Conservation (phyloP, 2,329 filamentous ascomycete species). For the Myriosclerotinia curreyana region DNA sequence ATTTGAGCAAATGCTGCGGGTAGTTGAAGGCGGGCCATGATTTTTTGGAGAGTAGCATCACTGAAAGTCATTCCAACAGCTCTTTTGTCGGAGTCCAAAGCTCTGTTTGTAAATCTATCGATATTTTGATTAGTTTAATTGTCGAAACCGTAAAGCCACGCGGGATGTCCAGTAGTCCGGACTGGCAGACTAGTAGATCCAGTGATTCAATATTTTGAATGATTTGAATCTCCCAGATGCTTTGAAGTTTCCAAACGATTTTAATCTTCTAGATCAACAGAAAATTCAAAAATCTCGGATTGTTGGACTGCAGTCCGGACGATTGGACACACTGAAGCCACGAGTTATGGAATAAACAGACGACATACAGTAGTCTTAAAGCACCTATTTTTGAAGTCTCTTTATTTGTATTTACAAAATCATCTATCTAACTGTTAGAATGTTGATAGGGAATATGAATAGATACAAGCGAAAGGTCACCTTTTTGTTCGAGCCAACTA, state of each 20-base stretch:
- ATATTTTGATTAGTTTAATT: background rate
- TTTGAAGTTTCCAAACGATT: too few species aligned
- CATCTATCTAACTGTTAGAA: background rate
- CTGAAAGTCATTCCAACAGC: constrained; percentile 13
- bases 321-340: too few species aligned
- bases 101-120: constrained; percentile 10
- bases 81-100: background rate
- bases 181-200: too few species aligned
- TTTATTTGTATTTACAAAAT: background rate
- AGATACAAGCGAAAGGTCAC: background rate
- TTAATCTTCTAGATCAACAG: too few species aligned
- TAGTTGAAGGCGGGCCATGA: background rate
- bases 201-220: too few species aligned
- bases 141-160: background rate
- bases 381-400: constrained; percentile 8
- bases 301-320: too few species aligned
- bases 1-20: constrained; percentile 11
- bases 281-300: too few species aligned
- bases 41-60: background rate
- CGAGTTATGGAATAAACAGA: too few species aligned
- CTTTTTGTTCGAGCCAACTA: constrained; percentile 14
- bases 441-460: background rate
- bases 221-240: too few species aligned
- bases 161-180: too few species aligned
- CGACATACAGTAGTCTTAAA: constrained; percentile 15